Conservation (phyloP, 2,329 filamentous ascomycete genomes). For the Apiospora arundinis region DNA sequence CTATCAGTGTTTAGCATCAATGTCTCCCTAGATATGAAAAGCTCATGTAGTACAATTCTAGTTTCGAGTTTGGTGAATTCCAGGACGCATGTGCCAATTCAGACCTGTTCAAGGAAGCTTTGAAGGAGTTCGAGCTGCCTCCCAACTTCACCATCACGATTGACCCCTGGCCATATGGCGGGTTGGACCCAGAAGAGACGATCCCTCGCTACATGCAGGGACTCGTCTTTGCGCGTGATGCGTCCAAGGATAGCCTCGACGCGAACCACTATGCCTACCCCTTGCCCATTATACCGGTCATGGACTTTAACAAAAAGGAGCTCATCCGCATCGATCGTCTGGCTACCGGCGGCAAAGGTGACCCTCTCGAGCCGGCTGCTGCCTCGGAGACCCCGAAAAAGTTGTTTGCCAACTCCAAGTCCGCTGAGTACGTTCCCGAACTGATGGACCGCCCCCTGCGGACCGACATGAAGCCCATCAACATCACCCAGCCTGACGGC, state of each 20-base stretch:
- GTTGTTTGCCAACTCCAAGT: conserved; percentile 50
- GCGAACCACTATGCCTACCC: conserved; percentile 69
- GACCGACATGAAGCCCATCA: conserved; percentile 69
- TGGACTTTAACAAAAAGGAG: conserved; percentile 61
- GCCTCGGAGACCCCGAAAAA: conserved; percentile 48
- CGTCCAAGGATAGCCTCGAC: conserved; percentile 53
- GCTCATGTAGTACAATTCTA: background rate
- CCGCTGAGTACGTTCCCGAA: conserved; percentile 57
- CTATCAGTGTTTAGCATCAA: background rate
- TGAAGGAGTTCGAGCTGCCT: conserved; percentile 54
- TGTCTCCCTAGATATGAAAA: background rate
- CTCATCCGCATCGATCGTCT: conserved; percentile 64
- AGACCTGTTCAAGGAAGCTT: conserved; percentile 52
- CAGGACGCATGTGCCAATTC: conserved; percentile 49
- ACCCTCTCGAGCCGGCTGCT: conserved; percentile 47
- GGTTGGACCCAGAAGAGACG: conserved; percentile 46
- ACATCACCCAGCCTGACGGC: conserved; percentile 67
- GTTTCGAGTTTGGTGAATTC: conserved; percentile 47
- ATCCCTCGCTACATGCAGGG: conserved; percentile 55
- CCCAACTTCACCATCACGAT: conserved; percentile 51
- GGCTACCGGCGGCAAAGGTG: conserved; percentile 53
- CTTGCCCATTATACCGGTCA: conserved; percentile 63
- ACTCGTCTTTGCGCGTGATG: conserved; percentile 54
- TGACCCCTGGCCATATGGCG: conserved; percentile 73
- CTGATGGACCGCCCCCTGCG: conserved; percentile 55